Evolutionary conservation across 1,284 basidiomycete species (phyloP), one percentile per base, ranked within the genome.

Genomic region (Boletus putidus): DNA sequence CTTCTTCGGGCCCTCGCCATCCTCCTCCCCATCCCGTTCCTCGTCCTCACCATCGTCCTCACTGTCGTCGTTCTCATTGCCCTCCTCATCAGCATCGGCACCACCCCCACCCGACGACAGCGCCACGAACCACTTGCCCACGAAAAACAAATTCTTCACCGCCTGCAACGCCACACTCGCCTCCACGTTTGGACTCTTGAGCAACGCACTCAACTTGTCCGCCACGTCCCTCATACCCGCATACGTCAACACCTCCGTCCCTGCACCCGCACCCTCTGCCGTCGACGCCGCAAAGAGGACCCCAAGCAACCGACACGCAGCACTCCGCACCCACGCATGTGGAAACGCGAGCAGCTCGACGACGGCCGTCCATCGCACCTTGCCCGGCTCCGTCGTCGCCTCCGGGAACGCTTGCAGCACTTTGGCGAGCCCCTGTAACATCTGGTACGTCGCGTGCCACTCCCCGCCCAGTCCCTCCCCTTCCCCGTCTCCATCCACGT

Each of bases 91-190:
- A 7, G 15, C 46, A 10, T 8, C 16, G 21, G n/a, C n/a, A n/a
- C 15, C 31, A 6, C 23, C 10, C 2, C 20, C 21, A 33, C 62
- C 49, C 27, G 53, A 50, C 36, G 58, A 25, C 18, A 31, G 60
- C 31, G 54, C 73, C 61, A 77, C 83, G 76, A 95, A 96, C 73
- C 87, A 88, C 75, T 93, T 94, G 33, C 91, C 92, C 35, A 97
- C 78, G 70, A 91, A 97, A 69, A 97, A 94, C 18, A 99, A 75
- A 65, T 98, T 95, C 79, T 98, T 98, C 69, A 98, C 94, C 18
- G 94, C 78, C 75, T 98, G 94, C 62, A 97, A 75, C 55, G 89
- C 83, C 20, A 96, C 78, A 6, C 83, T 75, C 42, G 88, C 87
- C 66, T 95, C 92, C 42, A 98, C 76, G 64, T 91, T 82, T 15